Evolutionary conservation across 148 eudicot genomes (phyloP).

Genomic region (Amaranthus palmeri): DNA sequence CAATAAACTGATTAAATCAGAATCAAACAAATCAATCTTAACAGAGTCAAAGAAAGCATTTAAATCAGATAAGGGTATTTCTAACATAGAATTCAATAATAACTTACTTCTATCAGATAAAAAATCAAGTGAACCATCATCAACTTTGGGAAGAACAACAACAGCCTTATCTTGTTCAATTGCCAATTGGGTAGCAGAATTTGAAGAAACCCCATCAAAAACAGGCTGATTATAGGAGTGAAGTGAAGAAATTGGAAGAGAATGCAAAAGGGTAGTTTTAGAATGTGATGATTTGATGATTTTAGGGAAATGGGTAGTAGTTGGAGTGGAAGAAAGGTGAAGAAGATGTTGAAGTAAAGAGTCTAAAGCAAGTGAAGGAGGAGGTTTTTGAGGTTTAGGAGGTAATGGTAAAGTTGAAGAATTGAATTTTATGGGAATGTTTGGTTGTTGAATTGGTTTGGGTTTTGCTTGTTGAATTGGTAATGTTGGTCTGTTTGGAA

Average conservation of each 20-base stretch:
- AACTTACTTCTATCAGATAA: constrained; percentile 55
- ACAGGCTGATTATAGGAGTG: constrained; percentile 22
- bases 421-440: constrained; percentile 45
- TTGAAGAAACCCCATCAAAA: constrained; percentile 12
- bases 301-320: constrained; percentile 35
- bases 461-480: constrained; percentile 51
- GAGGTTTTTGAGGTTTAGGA: constrained; percentile 39
- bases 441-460: constrained; percentile 35
- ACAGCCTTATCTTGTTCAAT: constrained; percentile 8
- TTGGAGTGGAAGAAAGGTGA: constrained; percentile 52
- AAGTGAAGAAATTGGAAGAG: constrained; percentile 29
- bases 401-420: constrained; percentile 47
- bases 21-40: constrained; percentile 38
- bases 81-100: constrained; percentile 44
- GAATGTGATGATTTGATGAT: constrained; percentile 29
- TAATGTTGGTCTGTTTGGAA: constrained; percentile 62
- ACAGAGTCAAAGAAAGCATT: constrained; percentile 43
- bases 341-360: constrained; percentile 69
- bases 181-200: constrained; percentile 13
- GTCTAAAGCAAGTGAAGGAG: constrained; percentile 52
- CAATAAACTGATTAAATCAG: constrained; percentile 57
- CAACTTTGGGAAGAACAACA: constrained; percentile 16
- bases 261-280: constrained; percentile 33
- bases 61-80: constrained; percentile 42
- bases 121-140: constrained; percentile 43